Percentiles rank a stretch among this genome's conserved stretches.
Conservation (phyloP, 1,139 yeast genomes). For the Trichomonascaceae sp. region DNA sequence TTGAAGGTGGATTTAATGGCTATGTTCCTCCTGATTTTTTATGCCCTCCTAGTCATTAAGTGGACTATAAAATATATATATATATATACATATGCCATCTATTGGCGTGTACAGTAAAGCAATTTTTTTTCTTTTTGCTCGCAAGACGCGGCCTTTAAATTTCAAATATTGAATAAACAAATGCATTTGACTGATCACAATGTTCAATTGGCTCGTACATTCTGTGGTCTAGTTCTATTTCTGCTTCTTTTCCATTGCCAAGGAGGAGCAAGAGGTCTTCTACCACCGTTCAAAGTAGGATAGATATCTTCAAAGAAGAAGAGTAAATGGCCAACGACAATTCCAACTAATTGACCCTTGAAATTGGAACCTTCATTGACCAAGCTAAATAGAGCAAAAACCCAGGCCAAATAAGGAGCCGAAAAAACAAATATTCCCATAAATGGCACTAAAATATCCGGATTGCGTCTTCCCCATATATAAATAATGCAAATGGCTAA, state of each 20-base stretch:
- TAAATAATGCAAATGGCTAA: constrained; percentile 38
- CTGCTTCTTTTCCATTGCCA: constrained; percentile 28
- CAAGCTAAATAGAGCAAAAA: constrained; percentile 26
- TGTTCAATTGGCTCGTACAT: neutral
- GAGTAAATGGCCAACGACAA: constrained; percentile 40
- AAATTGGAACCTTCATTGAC: constrained; percentile 21
- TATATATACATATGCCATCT: constrained; percentile 7
- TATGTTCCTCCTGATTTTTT: constrained; percentile 24
- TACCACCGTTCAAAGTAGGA: constrained; percentile 35
- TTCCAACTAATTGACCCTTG: constrained; percentile 34
- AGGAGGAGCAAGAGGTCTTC: constrained; percentile 32
- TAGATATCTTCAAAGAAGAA: constrained; percentile 40
- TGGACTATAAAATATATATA: constrained; percentile 15
- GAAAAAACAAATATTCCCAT: constrained; percentile 37
- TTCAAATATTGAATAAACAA: neutral
- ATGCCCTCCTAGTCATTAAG: constrained; percentile 16
- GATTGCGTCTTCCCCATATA: constrained; percentile 43
- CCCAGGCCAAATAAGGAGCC: constrained; percentile 42
- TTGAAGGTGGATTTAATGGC: constrained; percentile 10
- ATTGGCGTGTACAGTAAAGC: neutral
- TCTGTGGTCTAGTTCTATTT: neutral
- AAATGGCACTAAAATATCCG: constrained; percentile 35
- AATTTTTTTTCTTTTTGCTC: neutral
- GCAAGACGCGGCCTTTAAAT: neutral
- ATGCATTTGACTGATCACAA: constrained; percentile 1